Evolutionary conservation across 208 protist species (phyloP), one percentile per base, ranked within the genome.

Genomic region (Kentomonas sorsogonicus): DNA sequence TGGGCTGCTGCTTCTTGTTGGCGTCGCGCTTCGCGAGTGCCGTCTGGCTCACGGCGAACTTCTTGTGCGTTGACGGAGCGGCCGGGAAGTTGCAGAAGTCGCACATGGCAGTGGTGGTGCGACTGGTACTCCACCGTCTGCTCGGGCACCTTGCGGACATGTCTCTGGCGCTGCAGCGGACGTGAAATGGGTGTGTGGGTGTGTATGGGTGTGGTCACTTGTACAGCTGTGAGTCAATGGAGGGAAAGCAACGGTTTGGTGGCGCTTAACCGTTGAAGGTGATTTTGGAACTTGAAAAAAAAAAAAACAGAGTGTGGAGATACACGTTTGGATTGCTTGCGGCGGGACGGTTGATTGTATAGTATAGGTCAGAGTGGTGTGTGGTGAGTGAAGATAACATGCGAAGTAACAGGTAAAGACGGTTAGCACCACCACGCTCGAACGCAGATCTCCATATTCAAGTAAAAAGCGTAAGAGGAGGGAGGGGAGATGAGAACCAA

Each of bases 81-180:
- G 39, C 87, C n/a, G n/a, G 83, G 50, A 70, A 90, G 66, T 69
- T 61, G 69, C 87, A 94, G 69, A 90, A 94, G 70, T 91, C 81
- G 50, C 87, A 94, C 60, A n/a, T 89, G 78, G 66, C 87, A 94
- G 63, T 91, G 69, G 41, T 94, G 69, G n/a, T n/a, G n/a, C n/a
- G n/a, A 86, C 65, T 89, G 82, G 58, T 89, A 89, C 69, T 84
- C 53, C 31, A 79, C 72, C n/a, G 74, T 65, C 36, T 68, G 66
- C 9, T 72, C 40, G 18, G 82, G 82, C 15, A 80, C 67, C 59
- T 86, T 85, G 18, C 66, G 25, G 87, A 89, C 81, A 94, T 87
- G 22, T n/a, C 34, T 13, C 39, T 41, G 9, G 44, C 6, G n/a
- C n/a, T n/a, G n/a, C n/a, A n/a, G n/a, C n/a, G n/a, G n/a, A n/a